Conservation (phyloP, 2,329 filamentous ascomycete genomes). For the Cryoendolithus antarcticus region DNA sequence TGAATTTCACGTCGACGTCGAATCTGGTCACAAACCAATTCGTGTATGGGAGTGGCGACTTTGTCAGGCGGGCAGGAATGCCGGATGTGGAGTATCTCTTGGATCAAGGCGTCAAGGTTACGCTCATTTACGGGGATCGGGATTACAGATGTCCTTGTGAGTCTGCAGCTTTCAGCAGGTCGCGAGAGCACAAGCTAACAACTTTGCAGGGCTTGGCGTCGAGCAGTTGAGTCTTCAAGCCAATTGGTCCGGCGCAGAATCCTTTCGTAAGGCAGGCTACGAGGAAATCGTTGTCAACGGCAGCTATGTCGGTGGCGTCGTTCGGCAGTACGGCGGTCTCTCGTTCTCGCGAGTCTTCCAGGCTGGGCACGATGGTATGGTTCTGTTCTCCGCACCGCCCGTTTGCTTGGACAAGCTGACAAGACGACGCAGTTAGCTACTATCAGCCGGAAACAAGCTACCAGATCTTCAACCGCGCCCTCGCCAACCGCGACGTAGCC, state of each 20-base stretch:
- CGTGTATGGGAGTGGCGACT: constrained; percentile 10
- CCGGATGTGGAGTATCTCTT: constrained; percentile 17
- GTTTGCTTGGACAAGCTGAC: too few species aligned
- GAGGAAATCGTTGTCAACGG: constrained; percentile 16
- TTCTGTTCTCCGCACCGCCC: too few species aligned
- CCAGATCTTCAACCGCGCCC: constrained; percentile 41
- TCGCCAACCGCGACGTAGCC: constrained; percentile 41
- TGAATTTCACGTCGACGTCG: constrained; percentile 31
- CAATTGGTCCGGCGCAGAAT: constrained; percentile 12
- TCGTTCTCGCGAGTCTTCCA: constrained; percentile 25
- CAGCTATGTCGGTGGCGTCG: constrained; percentile 19
- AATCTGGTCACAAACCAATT: constrained; percentile 6
- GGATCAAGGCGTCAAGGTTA: constrained; percentile 12
- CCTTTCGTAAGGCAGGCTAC: constrained; percentile 20
- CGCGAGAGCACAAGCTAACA: constrained; percentile 36
- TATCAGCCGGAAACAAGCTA: constrained; percentile 45
- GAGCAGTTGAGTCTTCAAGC: constrained; percentile 18
- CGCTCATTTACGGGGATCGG: constrained; percentile 18
- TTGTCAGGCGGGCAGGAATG: constrained; percentile 9
- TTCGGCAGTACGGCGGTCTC: constrained; percentile 22
- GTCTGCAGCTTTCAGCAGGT: constrained; percentile 60
- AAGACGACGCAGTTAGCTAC: constrained; percentile 3
- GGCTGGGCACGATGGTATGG: constrained; percentile 16
- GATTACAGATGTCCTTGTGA: constrained; percentile 34
- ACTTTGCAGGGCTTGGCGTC: constrained; percentile 13